Evolutionary conservation across 305 asterid species (phyloP).

Genomic region (Fraxinus platypoda): DNA sequence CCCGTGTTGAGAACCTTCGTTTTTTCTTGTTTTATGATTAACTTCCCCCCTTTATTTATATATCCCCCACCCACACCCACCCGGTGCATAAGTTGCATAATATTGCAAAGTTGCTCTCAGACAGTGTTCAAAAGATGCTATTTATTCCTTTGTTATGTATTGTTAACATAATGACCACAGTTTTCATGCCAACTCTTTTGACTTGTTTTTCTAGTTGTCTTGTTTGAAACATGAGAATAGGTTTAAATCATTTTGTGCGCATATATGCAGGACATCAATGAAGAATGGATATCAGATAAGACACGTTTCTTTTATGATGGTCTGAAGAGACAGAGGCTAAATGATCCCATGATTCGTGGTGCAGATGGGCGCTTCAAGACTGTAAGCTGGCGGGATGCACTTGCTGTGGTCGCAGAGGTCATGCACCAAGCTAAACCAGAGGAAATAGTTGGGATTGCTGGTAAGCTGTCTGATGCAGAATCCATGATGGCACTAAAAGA

Average conservation of each 20-base stretch:
- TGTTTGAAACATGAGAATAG: background rate
- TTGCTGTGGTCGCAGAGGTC: conserved; percentile 78
- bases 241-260: conserved; percentile 17
- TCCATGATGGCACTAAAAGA: conserved; percentile 85
- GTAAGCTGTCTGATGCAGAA: conserved; percentile 94
- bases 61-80: background rate
- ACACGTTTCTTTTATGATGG: conserved; percentile 98
- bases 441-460: conserved; percentile 91
- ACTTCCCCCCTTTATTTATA: background rate
- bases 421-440: conserved; percentile 69
- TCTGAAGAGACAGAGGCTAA: conserved; percentile 93
- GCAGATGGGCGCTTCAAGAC: conserved; percentile 92
- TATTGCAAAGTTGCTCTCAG: background rate
- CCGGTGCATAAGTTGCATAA: background rate
- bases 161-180: background rate
- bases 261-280: conserved; percentile 77
- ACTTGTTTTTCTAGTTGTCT: background rate
- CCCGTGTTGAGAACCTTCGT: background rate
- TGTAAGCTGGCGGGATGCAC: conserved; percentile 95
- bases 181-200: background rate
- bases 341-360: conserved; percentile 96
- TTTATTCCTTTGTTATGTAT: background rate
- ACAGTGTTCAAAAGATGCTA: background rate
- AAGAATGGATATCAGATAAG: conserved; percentile 99
- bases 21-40: background rate